A percentile compares a stretch with the other conserved stretches of the same genome.
These are phyloP conservation scores for Ganoderma boninense DNA, from an alignment of 1,284 basidiomycete genomes.

Conservation along the genomic window DNA sequence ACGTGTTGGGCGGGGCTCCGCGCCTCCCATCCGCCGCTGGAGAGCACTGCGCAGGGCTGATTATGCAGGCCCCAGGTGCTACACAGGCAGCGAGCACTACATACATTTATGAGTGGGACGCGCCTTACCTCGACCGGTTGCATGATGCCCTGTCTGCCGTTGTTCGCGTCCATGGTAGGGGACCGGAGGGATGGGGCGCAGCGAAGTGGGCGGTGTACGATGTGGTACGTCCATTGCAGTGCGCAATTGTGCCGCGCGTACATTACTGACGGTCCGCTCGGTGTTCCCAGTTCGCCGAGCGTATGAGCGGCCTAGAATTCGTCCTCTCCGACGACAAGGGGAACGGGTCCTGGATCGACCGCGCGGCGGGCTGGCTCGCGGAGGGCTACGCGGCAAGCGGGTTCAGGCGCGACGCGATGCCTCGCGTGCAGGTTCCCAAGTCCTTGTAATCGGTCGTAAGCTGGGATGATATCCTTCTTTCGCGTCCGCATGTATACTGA, in stretches of 20 bases:
- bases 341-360: neutral
- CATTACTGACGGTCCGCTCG: neutral
- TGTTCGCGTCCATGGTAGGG: neutral
- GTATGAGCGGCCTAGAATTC: neutral
- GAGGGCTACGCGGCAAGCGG: neutral
- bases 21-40: neutral
- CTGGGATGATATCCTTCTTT: no score
- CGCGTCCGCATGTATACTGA: neutral
- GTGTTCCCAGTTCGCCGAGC: neutral
- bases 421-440: neutral
- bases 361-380: constrained; percentile 6
- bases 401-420: constrained; percentile 16
- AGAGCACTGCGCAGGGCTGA: neutral
- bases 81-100: neutral
- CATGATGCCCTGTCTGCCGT: neutral
- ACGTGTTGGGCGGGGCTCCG: constrained; percentile 5
- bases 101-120: neutral
- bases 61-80: neutral
- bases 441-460: neutral
- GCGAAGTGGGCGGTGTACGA: constrained; percentile 17
- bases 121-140: neutral
- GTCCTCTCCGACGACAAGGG: constrained; percentile 1
- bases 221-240: constrained; percentile 3
- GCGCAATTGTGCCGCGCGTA: no score
- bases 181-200: neutral